Evolutionary conservation across 2,329 filamentous ascomycete genomes (phyloP), one percentile per base, ranked within the genome.

Genomic region (Botrytis aclada): DNA sequence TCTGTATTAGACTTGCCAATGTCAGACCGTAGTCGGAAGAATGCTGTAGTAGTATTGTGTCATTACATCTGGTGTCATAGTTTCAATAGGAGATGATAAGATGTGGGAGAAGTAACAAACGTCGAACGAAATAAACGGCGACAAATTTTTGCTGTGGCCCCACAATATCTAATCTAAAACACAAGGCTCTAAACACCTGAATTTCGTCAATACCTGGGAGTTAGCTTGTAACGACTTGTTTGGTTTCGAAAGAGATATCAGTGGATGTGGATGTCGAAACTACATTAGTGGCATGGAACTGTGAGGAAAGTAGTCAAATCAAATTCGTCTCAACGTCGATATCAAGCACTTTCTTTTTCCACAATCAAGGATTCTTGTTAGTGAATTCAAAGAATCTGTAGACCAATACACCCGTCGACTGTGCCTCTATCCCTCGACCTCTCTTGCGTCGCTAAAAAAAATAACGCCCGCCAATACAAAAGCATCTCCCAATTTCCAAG

Each of bases 11-110:
- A 51, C 12, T 7, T 16, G 4, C 47, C 12, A n/a, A 51, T n/a
- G 0, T n/a, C 25, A 51, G 0, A 16, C 0, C 0, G 10, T n/a
- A n/a, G 12, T n/a, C 5, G 12, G 25, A 5, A 0, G 1, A 3
- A n/a, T 51, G 0, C 2, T n/a, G n/a, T 6, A 4, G 14, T n/a
- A n/a, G 12, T 3, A n/a, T 14, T 51, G n/a, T 51, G 7, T n/a
- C 10, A n/a, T 12, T n/a, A 5, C 5, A 51, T 51, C 10, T 51
- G 4, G 0, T n/a, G 25, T 6, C 4, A n/a, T n/a, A 16, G 10
- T 51, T 12, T 51, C 25, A n/a, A 51, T n/a, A n/a, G 12, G 2
- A n/a, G 25, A n/a, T 0, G 10, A 7, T 7, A 1, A 14, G 12
- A n/a, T 2, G 2, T 7, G 25, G n/a, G 25, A 14, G 25, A 51